Evolutionary conservation across 768 basidiomycete species (phyloP).

Genomic region (Suillus placidus): DNA sequence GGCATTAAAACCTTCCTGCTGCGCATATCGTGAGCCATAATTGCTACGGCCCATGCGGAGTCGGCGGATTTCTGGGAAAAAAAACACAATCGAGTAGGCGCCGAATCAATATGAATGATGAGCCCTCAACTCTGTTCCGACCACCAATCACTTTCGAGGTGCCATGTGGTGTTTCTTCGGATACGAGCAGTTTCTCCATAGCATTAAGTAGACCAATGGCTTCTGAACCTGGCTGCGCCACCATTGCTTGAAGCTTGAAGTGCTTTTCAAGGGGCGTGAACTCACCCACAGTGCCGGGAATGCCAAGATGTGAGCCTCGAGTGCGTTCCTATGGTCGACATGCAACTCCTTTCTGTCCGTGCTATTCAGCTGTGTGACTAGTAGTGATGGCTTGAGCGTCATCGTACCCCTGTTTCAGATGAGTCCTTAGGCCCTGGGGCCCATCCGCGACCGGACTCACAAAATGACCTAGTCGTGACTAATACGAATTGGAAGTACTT

Average conservation of each 20-base stretch:
- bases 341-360: background rate
- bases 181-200: background rate
- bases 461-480: background rate
- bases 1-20: background rate
- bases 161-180: background rate
- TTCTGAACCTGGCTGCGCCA: background rate
- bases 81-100: background rate
- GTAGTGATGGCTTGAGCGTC: background rate
- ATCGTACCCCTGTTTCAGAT: constrained; percentile 1
- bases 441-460: background rate
- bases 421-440: too few species aligned
- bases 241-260: background rate
- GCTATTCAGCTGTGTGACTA: background rate
- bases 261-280: background rate
- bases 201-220: background rate
- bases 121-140: background rate
- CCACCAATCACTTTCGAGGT: background rate
- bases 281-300: constrained; percentile 6
- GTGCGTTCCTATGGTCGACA: background rate
- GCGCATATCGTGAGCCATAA: background rate
- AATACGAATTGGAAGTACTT: background rate
- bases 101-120: background rate
- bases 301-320: constrained; percentile 1
- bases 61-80: background rate
- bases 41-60: background rate